Evolutionary conservation across 495 filamentous ascomycete genomes (phyloP), one percentile per base, ranked within the genome.

Genomic region (Aspergillus conjunctus): DNA sequence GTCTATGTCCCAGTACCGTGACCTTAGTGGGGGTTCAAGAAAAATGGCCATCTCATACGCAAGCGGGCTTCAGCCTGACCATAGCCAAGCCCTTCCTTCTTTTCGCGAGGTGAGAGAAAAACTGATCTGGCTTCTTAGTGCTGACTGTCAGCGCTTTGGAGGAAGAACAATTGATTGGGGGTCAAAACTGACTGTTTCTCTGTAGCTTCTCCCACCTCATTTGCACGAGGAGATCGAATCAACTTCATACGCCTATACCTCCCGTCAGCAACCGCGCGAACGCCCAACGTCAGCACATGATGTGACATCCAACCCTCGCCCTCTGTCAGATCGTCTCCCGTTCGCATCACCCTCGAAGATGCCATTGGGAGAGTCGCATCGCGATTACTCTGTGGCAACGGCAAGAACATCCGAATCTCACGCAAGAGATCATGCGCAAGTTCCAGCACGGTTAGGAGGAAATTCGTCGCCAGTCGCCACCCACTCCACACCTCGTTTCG

Each of bases 181-280:
- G 17, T 26, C 2, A 26, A 55, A 46, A 54, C 62, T 71, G n/a
- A 67, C 50, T 43, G 5, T 4, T n/a, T n/a, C 11, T 49, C 17
- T 43, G 1, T 41, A 80, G 77, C 66, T 80, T 7, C 76, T 80
- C 32, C 77, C 77, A 22, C 66, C 77, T 54, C 76, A 80, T 62
- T 71, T 80, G 7, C 77, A 79, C 61, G 76, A 79, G 58, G 77
- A 78, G 63, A 80, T 80, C 56, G 77, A 80, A 26, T 79, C 75
- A 20, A 77, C 75, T 10, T 66, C 75, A 59, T 77, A 74, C 63
- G 10, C 15, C 18, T 74, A 69, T 58, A 67, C 66, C 49, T 67
- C 73, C 20, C 68, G 70, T 22, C 71, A 66, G 53, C 67, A 66
- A 56, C 60, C 66, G 52, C 75, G 74, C 59, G 70, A 76, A 15